Percentiles rank a stretch among this genome's conserved stretches.
phyloP scores from a whole-genome alignment of 768 basidiomycete genomes.

The Xerocomus potaroensis region DNA sequence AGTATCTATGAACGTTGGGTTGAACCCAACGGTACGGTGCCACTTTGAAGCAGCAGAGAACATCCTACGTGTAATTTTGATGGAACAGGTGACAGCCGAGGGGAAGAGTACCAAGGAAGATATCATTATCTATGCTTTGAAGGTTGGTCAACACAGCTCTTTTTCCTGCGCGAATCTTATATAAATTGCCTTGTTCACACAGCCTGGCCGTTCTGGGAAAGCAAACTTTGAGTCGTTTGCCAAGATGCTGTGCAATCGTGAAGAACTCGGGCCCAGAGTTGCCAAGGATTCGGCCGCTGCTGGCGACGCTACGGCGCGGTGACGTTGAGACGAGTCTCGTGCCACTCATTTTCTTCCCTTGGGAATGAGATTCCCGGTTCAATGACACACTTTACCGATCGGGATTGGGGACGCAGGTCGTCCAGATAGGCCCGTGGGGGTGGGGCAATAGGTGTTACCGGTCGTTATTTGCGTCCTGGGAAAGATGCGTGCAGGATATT shows the following conservation, averaged over 20 bases:
- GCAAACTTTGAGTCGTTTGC: constrained; percentile 54
- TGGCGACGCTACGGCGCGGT: constrained; percentile 11
- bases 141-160: constrained; percentile 36
- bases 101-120: constrained; percentile 31
- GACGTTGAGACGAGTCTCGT: constrained; percentile 2
- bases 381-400: constrained; percentile 10
- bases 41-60: constrained; percentile 53
- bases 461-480: constrained; percentile 5
- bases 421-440: constrained; percentile 7
- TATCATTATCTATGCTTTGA: constrained; percentile 60
- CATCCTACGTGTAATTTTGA: constrained; percentile 50
- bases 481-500: constrained; percentile 3
- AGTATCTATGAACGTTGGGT: constrained; percentile 61
- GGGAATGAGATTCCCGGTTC: background rate
- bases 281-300: background rate
- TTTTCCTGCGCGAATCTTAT: background rate
- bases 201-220: constrained; percentile 41
- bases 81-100: constrained; percentile 39
- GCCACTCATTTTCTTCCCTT: background rate
- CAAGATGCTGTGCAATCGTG: constrained; percentile 39
- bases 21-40: constrained; percentile 53
- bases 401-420: constrained; percentile 21
- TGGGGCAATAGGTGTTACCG: constrained; percentile 14
- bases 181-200: constrained; percentile 1
- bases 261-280: constrained; percentile 23